phyloP scores from a whole-genome alignment of 2,329 filamentous ascomycete species.

The Apiospora phragmitis region DNA sequence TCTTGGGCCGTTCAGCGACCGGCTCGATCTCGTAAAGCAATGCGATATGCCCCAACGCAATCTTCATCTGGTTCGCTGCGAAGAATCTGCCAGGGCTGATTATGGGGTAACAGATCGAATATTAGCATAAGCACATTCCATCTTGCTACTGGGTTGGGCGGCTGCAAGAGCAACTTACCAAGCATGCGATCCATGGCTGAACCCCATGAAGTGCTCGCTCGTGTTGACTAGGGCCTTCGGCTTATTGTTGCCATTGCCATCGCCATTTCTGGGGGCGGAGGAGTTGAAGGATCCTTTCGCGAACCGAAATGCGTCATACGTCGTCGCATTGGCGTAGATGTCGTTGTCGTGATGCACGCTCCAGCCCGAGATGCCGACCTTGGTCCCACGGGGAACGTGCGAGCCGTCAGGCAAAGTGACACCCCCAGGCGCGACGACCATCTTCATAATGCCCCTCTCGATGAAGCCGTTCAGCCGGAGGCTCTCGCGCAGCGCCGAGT shows the following conservation, averaged over 20 bases:
- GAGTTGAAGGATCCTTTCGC: conserved; percentile 16
- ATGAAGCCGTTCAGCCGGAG: conserved; percentile 41
- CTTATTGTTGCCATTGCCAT: neutral
- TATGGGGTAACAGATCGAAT: neutral
- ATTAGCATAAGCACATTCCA: neutral
- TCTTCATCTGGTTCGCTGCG: conserved; percentile 39
- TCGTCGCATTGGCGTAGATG: conserved; percentile 32
- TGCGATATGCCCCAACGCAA: conserved; percentile 34
- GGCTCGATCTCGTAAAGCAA: conserved; percentile 37
- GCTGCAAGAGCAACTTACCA: conserved; percentile 26
- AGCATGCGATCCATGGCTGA: conserved; percentile 38
- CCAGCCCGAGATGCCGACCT: conserved; percentile 36
- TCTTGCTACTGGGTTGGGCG: neutral
- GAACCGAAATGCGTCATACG: conserved; percentile 42
- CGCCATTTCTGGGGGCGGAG: neutral
- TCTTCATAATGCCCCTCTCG: conserved; percentile 36
- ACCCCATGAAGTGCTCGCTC: conserved; percentile 35
- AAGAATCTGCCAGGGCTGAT: conserved; percentile 40
- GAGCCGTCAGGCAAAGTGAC: conserved; percentile 34
- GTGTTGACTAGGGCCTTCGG: conserved; percentile 29
- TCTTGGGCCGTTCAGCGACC: conserved; percentile 23
- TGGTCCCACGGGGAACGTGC: conserved; percentile 34
- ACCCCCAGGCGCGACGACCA: conserved; percentile 34
- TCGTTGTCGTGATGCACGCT: conserved; percentile 34
- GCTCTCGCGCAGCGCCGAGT: conserved; percentile 44